Percentiles rank a stretch among this genome's conserved stretches.
Conservation (phyloP, 805 yeast genomes). For the Debaryomyces tyrocola region DNA sequence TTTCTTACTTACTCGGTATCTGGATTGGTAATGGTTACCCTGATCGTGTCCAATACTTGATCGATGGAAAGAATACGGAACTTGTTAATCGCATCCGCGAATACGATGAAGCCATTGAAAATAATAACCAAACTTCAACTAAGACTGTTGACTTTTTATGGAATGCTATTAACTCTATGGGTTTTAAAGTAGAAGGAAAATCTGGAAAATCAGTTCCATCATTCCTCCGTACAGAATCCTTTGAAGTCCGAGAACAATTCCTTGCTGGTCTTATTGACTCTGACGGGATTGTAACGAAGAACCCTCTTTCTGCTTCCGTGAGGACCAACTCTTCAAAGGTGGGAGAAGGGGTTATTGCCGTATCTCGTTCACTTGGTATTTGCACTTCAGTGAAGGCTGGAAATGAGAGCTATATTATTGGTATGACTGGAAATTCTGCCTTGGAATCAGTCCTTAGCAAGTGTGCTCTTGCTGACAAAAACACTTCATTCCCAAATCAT, state of each 20-base stretch:
- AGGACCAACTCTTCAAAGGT: constrained; percentile 29
- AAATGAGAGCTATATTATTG: constrained; percentile 14
- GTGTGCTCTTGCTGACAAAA: constrained; percentile 21
- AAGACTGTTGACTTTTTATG: constrained; percentile 18
- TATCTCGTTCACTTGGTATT: neutral
- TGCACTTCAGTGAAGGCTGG: neutral
- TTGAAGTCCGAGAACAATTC: constrained; percentile 43
- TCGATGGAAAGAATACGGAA: constrained; percentile 24
- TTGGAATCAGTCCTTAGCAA: constrained; percentile 21
- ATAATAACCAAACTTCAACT: neutral
- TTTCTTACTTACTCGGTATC: constrained; percentile 42
- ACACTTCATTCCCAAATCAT: constrained; percentile 7
- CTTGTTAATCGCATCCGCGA: constrained; percentile 23
- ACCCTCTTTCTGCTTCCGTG: constrained; percentile 24
- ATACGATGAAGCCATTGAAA: constrained; percentile 12
- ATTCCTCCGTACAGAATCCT: constrained; percentile 31
- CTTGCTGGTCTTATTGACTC: constrained; percentile 47
- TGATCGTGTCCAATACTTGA: constrained; percentile 24
- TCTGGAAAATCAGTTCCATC: constrained; percentile 23
- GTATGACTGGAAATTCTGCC: constrained; percentile 20
- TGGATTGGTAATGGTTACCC: constrained; percentile 40
- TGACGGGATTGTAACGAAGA: constrained; percentile 28
- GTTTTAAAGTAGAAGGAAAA: constrained; percentile 16
- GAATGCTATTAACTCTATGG: constrained; percentile 20
- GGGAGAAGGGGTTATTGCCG: constrained; percentile 17